Base-by-base conservation (phyloP, 192 early-diverging fungal species). In the Podila clonocystis region DNA sequence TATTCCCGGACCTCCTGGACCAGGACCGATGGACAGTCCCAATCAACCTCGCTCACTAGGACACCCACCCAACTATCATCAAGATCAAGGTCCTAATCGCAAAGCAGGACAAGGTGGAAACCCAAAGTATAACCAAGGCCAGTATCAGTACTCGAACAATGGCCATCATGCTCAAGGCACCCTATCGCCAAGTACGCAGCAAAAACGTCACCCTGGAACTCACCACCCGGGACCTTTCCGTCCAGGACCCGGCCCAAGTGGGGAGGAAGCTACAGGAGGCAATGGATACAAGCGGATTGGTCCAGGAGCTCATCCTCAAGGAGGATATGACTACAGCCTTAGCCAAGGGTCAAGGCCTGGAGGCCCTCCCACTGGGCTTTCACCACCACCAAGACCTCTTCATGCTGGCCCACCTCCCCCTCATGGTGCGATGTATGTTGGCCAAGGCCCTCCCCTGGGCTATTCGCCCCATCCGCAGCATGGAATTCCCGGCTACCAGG, bases 361-460 rank as follows among this genome's bases (percentile, higher is more conserved):
- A 9, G 34, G 41, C 7, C 41, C 41, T 45, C 41, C 41, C 41
- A 4, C 41, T 45, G 41, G 41, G 8, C 41, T 45, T 45, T 45
- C 41, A 3, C 13, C 41, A 15, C 41, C 41, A 45, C 41, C 41
- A 45, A 45, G 41, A 3, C 41, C 41, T 45, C 41, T 15, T 45
- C 41, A 45, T 36, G 34, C 34, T 36, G 34, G 34, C 12, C 15
- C 41, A 45, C 41, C 13, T 45, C 41, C 41, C 13, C 1, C 41
- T 3, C 41, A 45, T 45, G 41, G 41, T 17, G 41, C 41, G 13
- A 49, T 70, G 60, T 79, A 79, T 36, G 17, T 63, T 8, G 76
- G 76, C 33, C 75, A 78, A 33, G 70, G 49, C 13, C 76, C 70
- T 11, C 70, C 65, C 22, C 30, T 33, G 5, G 69, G 64, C 28